These are phyloP conservation scores for Nannochloropsis oceanica DNA, from an alignment of 108 stramenopile genomes.

Conservation along the genomic window DNA sequence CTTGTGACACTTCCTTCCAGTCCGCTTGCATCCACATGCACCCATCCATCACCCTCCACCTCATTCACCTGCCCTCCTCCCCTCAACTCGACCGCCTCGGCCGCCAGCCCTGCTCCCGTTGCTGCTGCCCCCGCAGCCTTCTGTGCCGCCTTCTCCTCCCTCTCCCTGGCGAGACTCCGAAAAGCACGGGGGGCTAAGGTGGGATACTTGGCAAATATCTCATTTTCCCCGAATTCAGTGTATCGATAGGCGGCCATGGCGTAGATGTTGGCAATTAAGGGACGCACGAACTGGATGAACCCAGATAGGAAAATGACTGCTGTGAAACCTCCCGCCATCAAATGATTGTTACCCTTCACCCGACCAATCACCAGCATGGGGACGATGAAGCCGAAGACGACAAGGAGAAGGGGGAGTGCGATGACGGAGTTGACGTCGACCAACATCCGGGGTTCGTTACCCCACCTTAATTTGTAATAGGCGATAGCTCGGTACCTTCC, in stretches of 20 bases:
- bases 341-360: neutral
- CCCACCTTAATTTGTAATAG: neutral
- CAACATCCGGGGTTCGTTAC: neutral
- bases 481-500: neutral
- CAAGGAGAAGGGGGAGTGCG: neutral
- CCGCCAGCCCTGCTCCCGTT: neutral
- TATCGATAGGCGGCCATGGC: neutral
- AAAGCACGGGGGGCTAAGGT: neutral
- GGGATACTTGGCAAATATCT: neutral
- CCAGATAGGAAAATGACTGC: neutral
- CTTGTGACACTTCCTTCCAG: neutral
- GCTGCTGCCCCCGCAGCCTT: neutral
- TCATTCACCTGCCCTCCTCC: too few relatives aligned
- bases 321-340: neutral
- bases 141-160: neutral
- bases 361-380: neutral
- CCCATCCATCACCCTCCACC: neutral
- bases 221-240: neutral
- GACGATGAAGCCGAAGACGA: neutral
- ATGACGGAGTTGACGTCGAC: neutral
- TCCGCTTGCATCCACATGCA: neutral
- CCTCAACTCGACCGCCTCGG: neutral
- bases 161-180: neutral
- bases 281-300: neutral
- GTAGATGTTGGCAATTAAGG: neutral